Base-by-base conservation (phyloP, 2,329 filamentous ascomycete species). In the Cryphonectria radicalis region DNA sequence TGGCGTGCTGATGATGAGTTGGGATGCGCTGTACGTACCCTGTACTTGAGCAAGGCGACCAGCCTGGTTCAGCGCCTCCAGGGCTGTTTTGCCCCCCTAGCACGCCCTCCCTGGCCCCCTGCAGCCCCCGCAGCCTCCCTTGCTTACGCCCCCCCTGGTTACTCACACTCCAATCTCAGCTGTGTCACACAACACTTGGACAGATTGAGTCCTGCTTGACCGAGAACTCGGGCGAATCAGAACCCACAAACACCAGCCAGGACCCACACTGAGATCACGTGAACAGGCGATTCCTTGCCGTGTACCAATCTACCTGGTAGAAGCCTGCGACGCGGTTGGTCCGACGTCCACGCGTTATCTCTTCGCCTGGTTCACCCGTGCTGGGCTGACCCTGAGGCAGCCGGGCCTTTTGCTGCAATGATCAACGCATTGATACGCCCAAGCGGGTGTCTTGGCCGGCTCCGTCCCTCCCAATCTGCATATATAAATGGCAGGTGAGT, bases 151-250 rank as follows among this genome's bases (percentile, higher is more conserved):
- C 69, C 69, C 71, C 69, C 55, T 71, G 71, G 71, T 60, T 69
- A 53, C 66, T 71, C 71, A 67, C 66, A 62, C 40, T 43, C 14
- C 7, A 71, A 69, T 68, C 57, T 59, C 63, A 46, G 60, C 37
- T 32, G 65, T 65, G 66, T 71, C 60, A 65, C 66, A 71, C 66
- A 71, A 71, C 63, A 71, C 66, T 65, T 63, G 62, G 17, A 71
- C 69, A 46, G 71, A 73, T 73, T 73, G 71, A 71, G 71, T 73
- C 71, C 40, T 68, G 60, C 59, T 43, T 32, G 42, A 63, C 67
- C 69, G 66, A 66, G 67, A 40, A 25, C 42, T 37, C 32, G 40
- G 40, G 35, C 71, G 69, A 73, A 73, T 40, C 69, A 73, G 25
- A 25, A 19, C 2, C 43, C 10, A 17, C 43, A 42, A 17, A 17